Percentiles rank a stretch among this genome's conserved stretches.
These are phyloP conservation scores for Cystobasidium pallidum DNA, from an alignment of 1,284 basidiomycete species.

Conservation along the genomic window DNA sequence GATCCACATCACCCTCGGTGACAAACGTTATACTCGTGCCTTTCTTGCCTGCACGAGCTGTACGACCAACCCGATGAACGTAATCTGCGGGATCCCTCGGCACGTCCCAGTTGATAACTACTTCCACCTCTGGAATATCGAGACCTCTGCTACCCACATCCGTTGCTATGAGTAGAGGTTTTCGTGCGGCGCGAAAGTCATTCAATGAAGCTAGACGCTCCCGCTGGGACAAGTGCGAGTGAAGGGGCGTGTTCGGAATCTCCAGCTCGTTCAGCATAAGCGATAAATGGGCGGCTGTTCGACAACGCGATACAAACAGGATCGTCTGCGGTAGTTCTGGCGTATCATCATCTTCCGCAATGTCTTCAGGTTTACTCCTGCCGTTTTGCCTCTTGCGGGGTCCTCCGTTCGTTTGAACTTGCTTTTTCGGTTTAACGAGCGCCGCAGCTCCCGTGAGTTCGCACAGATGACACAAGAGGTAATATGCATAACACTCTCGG, in stretches of 20 bases:
- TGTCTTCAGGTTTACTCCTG: slow-evolving; percentile 54
- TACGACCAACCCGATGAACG: slow-evolving; percentile 70
- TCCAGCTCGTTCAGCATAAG: slow-evolving; percentile 74
- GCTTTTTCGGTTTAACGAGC: slow-evolving; percentile 32
- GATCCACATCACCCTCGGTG: slow-evolving; percentile 87
- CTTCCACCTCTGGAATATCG: slow-evolving; percentile 97
- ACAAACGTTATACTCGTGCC: slow-evolving; percentile 93
- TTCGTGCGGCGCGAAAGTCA: slow-evolving; percentile 82
- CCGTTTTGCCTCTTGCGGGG: slow-evolving; percentile 47
- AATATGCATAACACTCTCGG: slow-evolving; percentile 87
- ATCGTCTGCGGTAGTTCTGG: slow-evolving; percentile 78
- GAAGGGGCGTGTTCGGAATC: slow-evolving; percentile 84
- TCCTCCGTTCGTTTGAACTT: slow-evolving; percentile 25
- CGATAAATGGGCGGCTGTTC: slow-evolving; percentile 88
- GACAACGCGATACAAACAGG: slow-evolving; percentile 86
- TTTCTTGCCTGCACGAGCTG: slow-evolving; percentile 86
- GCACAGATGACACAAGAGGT: slow-evolving; percentile 77
- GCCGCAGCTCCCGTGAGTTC: slow-evolving; percentile 52
- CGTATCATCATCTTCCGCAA: slow-evolving; percentile 62
- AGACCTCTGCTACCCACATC: slow-evolving; percentile 93
- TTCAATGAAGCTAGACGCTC: slow-evolving; percentile 81
- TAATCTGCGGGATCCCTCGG: slow-evolving; percentile 76
- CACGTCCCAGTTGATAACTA: slow-evolving; percentile 97
- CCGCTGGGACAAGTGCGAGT: slow-evolving; percentile 89
- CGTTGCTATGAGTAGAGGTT: slow-evolving; percentile 91